Base-by-base conservation (phyloP, 257 asterid genomes). In the Nicotiana attenuata region DNA sequence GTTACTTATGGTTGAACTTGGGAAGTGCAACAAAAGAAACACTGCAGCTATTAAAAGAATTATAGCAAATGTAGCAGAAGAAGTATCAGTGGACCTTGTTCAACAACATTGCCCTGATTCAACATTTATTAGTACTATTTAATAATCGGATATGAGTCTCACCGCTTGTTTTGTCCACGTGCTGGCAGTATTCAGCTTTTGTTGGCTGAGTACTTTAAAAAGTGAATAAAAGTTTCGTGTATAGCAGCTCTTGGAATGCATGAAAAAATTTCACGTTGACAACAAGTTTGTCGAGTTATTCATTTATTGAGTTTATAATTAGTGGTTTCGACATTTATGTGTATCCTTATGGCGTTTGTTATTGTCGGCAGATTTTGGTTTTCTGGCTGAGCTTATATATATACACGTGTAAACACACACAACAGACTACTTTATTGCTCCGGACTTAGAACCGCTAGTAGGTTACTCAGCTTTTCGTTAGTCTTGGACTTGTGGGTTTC, bases 401-500 rank as follows among this genome's bases (percentile, higher is more conserved):
- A 20, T 10, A 67, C 57, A 52, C 9, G 17, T 33, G 16, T 33
- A 15, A 17, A 17, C 53, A 9, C 26, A 19, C 28, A 33, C 16
- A 33, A 33, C 28, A 67, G 14, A 31, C 15, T 67, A 67, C 53
- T 33, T 11, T 67, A 9, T 16, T 33, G 53, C 8, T 19, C 28
- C 45, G 10, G n/a, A 15, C 45, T 67, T 17, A 17, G 53, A 19
- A 28, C 53, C 35, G 28, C 53, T 24, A 67, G 76, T 67, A 67
- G 52, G 16, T 67, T 66, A 66, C 28, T 31, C 53, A 67, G 16
- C 53, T 15, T n/a, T 35, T 22, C 7, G 47, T 60, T 78, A 38
- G 38, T 45, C 53, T 15, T 83, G 67, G 57, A 28, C 55, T 59
- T 81, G 77, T 78, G 65, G 82, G 80, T 75, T 85, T 85, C 53